These are phyloP conservation scores for Fusarium sp. DNA, from an alignment of 2,329 filamentous ascomycete species.

Conservation along the genomic window DNA sequence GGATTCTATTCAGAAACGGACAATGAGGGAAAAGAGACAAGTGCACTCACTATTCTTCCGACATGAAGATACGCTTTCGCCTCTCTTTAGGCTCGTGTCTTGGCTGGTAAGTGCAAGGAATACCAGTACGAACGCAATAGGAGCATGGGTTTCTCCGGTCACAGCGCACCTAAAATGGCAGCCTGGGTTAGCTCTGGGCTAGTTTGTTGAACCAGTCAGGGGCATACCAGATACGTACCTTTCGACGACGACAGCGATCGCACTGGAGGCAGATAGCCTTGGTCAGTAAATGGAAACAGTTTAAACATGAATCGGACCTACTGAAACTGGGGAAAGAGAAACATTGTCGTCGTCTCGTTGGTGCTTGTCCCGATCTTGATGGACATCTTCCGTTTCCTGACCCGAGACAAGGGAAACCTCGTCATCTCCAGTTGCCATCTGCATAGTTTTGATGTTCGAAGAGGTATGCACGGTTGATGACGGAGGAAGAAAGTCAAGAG, in stretches of 20 bases:
- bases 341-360: background rate
- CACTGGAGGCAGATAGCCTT: background rate
- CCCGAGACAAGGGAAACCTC: background rate
- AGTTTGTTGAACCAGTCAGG: too few species aligned
- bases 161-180: background rate
- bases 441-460: background rate
- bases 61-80: background rate
- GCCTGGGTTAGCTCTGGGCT: background rate
- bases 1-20: fast-evolving
- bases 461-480: background rate
- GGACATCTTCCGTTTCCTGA: background rate
- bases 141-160: background rate
- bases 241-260: background rate
- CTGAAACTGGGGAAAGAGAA: background rate
- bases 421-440: background rate
- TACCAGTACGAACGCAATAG: background rate
- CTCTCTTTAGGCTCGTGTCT: background rate
- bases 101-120: background rate
- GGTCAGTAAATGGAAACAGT: fast-evolving
- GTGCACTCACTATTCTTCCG: background rate
- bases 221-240: background rate
- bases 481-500: background rate
- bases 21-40: fast-evolving
- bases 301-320: fast-evolving
- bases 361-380: background rate